Conservation (phyloP, 176 grass and related monocot species). For the Metroxylon sagu region DNA sequence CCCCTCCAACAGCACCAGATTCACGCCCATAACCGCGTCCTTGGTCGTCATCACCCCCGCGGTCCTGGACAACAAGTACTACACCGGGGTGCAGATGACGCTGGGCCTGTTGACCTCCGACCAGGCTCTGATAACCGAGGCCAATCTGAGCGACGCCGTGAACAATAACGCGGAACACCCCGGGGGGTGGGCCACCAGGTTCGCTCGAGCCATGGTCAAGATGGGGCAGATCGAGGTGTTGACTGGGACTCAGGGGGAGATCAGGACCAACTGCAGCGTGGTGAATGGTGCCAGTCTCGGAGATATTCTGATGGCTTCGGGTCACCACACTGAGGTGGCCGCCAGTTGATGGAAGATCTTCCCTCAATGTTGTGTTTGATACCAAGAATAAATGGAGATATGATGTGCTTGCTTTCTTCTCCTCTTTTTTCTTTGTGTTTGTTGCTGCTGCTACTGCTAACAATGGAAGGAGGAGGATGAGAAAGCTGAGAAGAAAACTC, state of each 20-base stretch:
- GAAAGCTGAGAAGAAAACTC: too few species aligned
- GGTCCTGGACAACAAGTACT: constrained; percentile 58
- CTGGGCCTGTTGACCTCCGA: constrained; percentile 46
- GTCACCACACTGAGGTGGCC: too few species aligned
- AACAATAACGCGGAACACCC: constrained; percentile 31
- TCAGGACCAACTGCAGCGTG: constrained; percentile 15
- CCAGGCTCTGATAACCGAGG: constrained; percentile 25
- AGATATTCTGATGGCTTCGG: too few species aligned
- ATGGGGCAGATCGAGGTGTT: constrained; percentile 56
- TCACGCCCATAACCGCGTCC: constrained; percentile 25
- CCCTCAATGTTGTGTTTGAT: too few species aligned
- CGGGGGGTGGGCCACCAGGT: constrained; percentile 22
- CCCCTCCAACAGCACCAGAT: constrained; percentile 24
- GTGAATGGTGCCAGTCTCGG: too few species aligned
- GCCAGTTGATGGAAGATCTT: too few species aligned
- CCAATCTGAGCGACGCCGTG: constrained; percentile 29
- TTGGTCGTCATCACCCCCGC: constrained; percentile 47
- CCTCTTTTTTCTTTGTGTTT: too few species aligned
- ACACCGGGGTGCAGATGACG: constrained; percentile 31
- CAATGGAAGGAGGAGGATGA: too few species aligned
- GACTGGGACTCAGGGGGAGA: constrained; percentile 40
- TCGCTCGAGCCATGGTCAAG: constrained; percentile 49
- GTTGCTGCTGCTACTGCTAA: too few species aligned
- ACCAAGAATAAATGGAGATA: too few species aligned
- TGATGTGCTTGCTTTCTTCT: too few species aligned